These are phyloP conservation scores for Sequoia sempervirens DNA, from an alignment of 75 land plant species.

Conservation along the genomic window DNA sequence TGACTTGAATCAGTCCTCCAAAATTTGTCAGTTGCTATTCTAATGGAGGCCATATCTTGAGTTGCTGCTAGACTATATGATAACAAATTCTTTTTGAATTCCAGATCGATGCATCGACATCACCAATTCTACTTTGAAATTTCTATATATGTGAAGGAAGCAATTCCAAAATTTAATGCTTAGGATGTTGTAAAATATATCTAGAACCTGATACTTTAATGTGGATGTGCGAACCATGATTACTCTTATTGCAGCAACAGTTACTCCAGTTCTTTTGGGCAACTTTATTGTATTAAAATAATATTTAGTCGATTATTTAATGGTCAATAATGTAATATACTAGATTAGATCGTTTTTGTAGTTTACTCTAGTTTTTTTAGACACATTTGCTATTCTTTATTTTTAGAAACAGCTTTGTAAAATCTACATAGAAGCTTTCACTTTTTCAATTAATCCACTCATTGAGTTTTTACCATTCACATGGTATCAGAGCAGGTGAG, in stretches of 20 bases:
- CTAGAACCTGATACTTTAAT: neutral
- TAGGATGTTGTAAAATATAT: neutral
- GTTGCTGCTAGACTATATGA: neutral
- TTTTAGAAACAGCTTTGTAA: too few species aligned
- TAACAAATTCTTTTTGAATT: neutral
- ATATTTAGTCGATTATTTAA: too few species aligned
- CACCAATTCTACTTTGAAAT: neutral
- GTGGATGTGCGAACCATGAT: neutral
- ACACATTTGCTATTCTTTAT: too few species aligned
- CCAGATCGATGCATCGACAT: neutral
- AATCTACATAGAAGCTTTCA: too few species aligned
- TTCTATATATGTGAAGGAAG: neutral
- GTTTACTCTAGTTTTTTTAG: too few species aligned
- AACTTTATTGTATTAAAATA: too few species aligned
- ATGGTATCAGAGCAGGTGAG: too few species aligned
- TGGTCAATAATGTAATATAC: too few species aligned
- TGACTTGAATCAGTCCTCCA: neutral
- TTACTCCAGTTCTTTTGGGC: neutral
- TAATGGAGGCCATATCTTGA: neutral
- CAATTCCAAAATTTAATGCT: neutral
- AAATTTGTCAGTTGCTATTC: neutral
- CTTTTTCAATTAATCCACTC: too few species aligned
- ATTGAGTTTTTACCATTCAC: too few species aligned
- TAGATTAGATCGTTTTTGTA: too few species aligned
- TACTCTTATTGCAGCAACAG: neutral